Evolutionary conservation across 2,329 filamentous ascomycete genomes (phyloP), one percentile per base, ranked within the genome.

Genomic region (Cladosporium sp.): DNA sequence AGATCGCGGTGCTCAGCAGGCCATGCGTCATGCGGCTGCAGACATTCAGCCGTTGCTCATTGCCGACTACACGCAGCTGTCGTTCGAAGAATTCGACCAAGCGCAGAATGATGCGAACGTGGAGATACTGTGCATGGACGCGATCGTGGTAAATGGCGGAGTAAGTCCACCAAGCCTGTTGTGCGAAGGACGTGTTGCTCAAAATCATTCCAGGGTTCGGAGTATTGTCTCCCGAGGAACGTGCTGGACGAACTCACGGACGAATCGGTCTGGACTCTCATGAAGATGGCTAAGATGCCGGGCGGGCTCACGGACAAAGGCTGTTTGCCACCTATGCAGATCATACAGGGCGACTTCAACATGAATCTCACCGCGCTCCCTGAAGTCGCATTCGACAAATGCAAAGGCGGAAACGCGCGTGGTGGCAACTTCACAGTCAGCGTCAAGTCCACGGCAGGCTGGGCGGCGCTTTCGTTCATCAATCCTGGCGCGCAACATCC

Each of bases 71-170:
- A 82, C 81, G 14, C 83, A 86, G 66, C 77, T 85, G 11, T 85
- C 83, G 0, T 88, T 86, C 0, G 73, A 79, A 3, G 75, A 85
- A 49, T 78, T 80, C 44, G 80, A 76, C 77, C 77, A 83, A 4
- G 78, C 84, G 18, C 80, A 83, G 2, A 38, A 78, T 0, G 78
- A 75, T 0, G 77, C 83, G 1, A 80, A 80, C 4, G 75, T 86
- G 10, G 84, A 86, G 64, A 79, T 80, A 26, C 79, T 81, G 0
- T 90, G 88, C 77, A 85, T 86, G 68, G 87, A 89, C 71, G 83
- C 86, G 0, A 78, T 90, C 15, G 75, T 90, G 12, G 80, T 90
- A 60, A 89, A 90, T 66, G 88, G 44, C 44, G n/a, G n/a, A 49
- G 44, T 49, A 49, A 24, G 44, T 26, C 4, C 11, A 26, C 24